A percentile compares a stretch with the other conserved stretches of the same genome.
Conservation (phyloP, 371 early-diverging fungal genomes). For the Mortierella sp. region DNA sequence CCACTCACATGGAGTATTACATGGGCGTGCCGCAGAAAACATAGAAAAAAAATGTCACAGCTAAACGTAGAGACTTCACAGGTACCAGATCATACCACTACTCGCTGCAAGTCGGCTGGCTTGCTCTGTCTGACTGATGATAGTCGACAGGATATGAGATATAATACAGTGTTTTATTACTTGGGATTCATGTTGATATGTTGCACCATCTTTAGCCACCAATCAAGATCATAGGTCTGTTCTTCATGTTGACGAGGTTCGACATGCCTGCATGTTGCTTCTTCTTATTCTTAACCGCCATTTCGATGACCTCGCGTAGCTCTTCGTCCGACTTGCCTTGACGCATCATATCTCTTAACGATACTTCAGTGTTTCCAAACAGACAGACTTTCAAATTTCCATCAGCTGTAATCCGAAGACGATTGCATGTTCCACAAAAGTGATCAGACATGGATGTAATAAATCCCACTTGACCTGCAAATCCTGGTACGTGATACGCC, state of each 20-base stretch:
- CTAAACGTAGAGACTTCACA: no score
- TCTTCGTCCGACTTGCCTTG: constrained; percentile 76
- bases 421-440: constrained; percentile 94
- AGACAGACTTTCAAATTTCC: constrained; percentile 95
- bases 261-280: constrained; percentile 93
- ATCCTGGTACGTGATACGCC: constrained; percentile 83
- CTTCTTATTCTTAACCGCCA: constrained; percentile 90
- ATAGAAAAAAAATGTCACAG: no score
- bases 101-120: no score
- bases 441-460: constrained; percentile 97
- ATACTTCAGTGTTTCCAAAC: constrained; percentile 92
- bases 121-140: no score
- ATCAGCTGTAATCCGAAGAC: constrained; percentile 93
- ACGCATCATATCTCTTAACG: constrained; percentile 84
- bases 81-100: no score
- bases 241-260: constrained; percentile 83
- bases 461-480: constrained; percentile 90
- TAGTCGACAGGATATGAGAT: no score
- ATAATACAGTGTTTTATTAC: no score
- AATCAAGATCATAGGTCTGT: constrained; percentile 95
- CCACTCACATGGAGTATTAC: no score
- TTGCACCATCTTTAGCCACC: constrained; percentile 75
- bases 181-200: no score
- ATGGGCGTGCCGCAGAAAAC: no score
- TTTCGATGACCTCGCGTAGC: constrained; percentile 73